Evolutionary conservation across 805 yeast genomes (phyloP), one percentile per base, ranked within the genome.

Genomic region (Cyberlindnera japonica): DNA sequence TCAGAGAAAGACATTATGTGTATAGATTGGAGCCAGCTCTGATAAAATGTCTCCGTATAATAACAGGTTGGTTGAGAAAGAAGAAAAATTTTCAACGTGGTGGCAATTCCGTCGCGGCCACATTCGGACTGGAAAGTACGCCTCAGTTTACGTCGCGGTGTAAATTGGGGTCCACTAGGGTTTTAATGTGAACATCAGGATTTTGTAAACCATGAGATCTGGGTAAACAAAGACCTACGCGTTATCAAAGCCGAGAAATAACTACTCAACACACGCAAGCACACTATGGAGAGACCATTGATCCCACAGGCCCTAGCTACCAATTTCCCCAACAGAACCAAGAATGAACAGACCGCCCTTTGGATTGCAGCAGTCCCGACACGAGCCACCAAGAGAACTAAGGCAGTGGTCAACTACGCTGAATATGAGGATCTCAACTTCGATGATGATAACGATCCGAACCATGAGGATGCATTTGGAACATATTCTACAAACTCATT

Each of bases 261-360:
- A n/a, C n/a, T n/a, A n/a, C n/a, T n/a, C n/a, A n/a, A n/a, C n/a
- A n/a, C 28, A 25, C 15, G 28, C 15, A 7, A 25, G 17, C 8
- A 15, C 23, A 33, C 24, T 19, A 52, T 54, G 53, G 62, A 58
- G 35, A 55, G 49, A 23, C 60, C 59, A 10, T 36, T 58, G 2
- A 47, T 68, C 15, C 91, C 95, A 2, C 97, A 89, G 67, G 95
- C 91, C 0, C 68, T 84, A 41, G 70, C 87, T 16, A 81, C 95
- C 1, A 83, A 90, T 22, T 75, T 86, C 49, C 71, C 79, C 28
- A 76, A 84, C 38, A 68, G 97, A 48, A 70, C 88, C 29, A 76
- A 85, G 47, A 80, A 82, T 47, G 83, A 80, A 24, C 79, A 81
- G 42, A 85, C 88, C 24, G 79, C 95, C 2, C 64, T 90, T 23